Evolutionary conservation across 805 yeast genomes (phyloP).

Genomic region (Starmerella etchellsii): DNA sequence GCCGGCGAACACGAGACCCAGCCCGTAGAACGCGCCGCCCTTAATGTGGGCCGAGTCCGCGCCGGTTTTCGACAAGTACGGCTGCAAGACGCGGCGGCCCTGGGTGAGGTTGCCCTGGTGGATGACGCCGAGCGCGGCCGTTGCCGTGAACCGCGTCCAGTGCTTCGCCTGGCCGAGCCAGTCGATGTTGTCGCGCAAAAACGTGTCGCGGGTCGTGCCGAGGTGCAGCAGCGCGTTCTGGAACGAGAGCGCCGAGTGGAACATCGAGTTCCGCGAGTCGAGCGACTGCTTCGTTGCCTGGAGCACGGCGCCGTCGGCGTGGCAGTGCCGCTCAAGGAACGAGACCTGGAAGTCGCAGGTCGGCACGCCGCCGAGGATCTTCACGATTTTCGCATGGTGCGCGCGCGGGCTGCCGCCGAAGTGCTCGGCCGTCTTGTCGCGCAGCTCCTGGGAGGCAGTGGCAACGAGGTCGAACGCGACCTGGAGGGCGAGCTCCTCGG

Average conservation of each 20-base stretch:
- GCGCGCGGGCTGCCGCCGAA: conserved; percentile 25
- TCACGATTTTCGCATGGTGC: conserved; percentile 35
- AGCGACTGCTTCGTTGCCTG: conserved; percentile 67
- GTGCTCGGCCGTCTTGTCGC: conserved; percentile 37
- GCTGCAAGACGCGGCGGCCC: conserved; percentile 74
- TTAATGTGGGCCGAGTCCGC: conserved; percentile 71
- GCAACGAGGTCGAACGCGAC: conserved; percentile 90
- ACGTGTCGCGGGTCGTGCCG: conserved; percentile 91
- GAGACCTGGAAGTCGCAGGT: conserved; percentile 87
- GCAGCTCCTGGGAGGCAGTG: conserved; percentile 80
- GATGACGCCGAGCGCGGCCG: conserved; percentile 95
- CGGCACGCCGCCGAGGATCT: conserved; percentile 79
- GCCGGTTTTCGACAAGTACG: conserved; percentile 72
- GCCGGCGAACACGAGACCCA: conserved; percentile 91
- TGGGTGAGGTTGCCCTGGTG: conserved; percentile 90
- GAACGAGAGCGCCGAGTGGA: conserved; percentile 91
- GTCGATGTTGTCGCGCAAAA: conserved; percentile 78
- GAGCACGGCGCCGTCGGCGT: conserved; percentile 70
- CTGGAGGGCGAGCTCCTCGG: conserved; percentile 62
- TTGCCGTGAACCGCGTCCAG: conserved; percentile 96
- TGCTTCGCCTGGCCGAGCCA: conserved; percentile 97
- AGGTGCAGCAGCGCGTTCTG: conserved; percentile 90
- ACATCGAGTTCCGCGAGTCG: conserved; percentile 86
- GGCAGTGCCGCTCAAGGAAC: conserved; percentile 72
- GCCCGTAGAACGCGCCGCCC: conserved; percentile 89